Evolutionary conservation across 108 stramenopile genomes (phyloP).

Genomic region (Pseudonitzschia multistriata): DNA sequence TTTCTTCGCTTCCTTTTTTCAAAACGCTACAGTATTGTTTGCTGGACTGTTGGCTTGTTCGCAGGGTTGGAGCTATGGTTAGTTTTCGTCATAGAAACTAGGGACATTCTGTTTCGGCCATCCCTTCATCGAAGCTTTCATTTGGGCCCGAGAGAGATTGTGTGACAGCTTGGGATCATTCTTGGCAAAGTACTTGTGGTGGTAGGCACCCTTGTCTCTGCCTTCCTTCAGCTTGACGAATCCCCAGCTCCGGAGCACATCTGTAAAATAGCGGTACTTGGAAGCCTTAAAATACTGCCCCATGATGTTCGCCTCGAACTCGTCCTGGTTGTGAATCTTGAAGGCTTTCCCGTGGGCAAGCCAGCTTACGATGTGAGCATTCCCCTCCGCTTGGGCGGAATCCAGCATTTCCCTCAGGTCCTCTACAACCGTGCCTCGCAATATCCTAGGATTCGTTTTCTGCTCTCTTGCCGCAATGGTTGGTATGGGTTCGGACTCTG

Average conservation of each 20-base stretch:
- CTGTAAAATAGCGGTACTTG: conserved; percentile 32
- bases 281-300: conserved; percentile 36
- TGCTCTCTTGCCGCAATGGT: neutral
- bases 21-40: too few relatives aligned
- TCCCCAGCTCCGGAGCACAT: conserved; percentile 70
- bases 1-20: too few relatives aligned
- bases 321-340: conserved; percentile 39
- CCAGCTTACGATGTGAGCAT: conserved; percentile 42
- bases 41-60: too few relatives aligned
- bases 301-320: conserved; percentile 54
- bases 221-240: conserved; percentile 53
- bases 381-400: conserved; percentile 21
- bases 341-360: conserved; percentile 60
- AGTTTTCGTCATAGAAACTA: neutral
- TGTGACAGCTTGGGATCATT: conserved; percentile 23
- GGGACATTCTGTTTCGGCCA: conserved; percentile 12
- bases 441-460: conserved; percentile 17
- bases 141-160: conserved; percentile 21
- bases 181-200: conserved; percentile 33
- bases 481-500: neutral
- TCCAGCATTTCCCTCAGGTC: conserved; percentile 31
- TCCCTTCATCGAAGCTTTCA: conserved; percentile 26
- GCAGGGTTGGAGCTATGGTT: neutral
- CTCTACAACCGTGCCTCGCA: conserved; percentile 32
- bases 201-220: conserved; percentile 33